Base-by-base conservation (phyloP, 768 basidiomycete species). In the Hemileccinum rubropunctum region DNA sequence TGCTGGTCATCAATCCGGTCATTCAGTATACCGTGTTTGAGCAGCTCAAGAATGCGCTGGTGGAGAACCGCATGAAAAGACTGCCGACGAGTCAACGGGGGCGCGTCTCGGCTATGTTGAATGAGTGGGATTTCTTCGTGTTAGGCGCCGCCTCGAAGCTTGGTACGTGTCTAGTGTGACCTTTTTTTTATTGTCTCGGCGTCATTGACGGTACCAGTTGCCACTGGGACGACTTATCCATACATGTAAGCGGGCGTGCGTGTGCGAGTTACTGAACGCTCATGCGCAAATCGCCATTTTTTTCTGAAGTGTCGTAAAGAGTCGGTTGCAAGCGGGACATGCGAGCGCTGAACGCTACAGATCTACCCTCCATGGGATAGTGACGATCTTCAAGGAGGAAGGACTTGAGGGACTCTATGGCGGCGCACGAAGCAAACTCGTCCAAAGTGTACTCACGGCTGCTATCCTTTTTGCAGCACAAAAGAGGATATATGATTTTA, bases 81-180 rank as follows among this genome's bases (percentile, higher is more conserved):
- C 65, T 83, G 57, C 74, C 77, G 44, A 76, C 73, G 30, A 68
- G 75, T 43, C 79, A 75, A 41, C 70, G 66, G 39, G 67, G 71
- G 49, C 64, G 68, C 34, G 72, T 71, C 36, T 73, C 73, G 43
- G 79, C 76, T 38, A 68, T 75, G 20, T 72, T 98, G 33, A 77
- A 82, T 9, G 93, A 97, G 61, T 79, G 83, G 77, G 95, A 99
- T 64, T 88, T 92, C 69, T 98, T 99, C 76, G 59, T 94, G 52
- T 80, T 98, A n/a, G 95, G 95, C 2, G 97, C 97, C 1, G 64
- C 95, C 35, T 91, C 92, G 11, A 98, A 99, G 67, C 80, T 98
- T 8, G 79, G 88, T 88, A 62, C 11, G 77, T 39, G 48, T 15
- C 26, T 5, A 36, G 1, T 28, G 40, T 28, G 35, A 47, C 23